Conservation (phyloP, 2,329 filamentous ascomycete genomes). For the Rugonectria rugulosa region DNA sequence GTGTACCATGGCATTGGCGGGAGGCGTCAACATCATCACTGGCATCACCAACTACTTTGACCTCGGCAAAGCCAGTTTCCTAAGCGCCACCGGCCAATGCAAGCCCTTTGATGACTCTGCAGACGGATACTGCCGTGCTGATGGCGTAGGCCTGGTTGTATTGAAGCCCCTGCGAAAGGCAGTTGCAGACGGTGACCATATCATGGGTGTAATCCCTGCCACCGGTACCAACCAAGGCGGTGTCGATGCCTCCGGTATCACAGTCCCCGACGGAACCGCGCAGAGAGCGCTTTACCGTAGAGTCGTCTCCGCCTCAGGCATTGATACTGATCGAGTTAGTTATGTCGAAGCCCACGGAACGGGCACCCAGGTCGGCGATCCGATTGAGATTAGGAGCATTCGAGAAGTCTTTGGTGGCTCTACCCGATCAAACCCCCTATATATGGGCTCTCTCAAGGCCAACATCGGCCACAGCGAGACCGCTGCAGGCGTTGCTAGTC, state of each 20-base stretch:
- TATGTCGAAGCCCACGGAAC: slow-evolving; percentile 89
- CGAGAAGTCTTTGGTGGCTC: slow-evolving; percentile 55
- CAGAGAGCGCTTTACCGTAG: slow-evolving; percentile 69
- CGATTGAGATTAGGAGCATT: slow-evolving; percentile 83
- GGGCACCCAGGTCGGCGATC: slow-evolving; percentile 87
- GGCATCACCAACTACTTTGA: slow-evolving; percentile 32
- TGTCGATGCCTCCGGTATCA: slow-evolving; percentile 75
- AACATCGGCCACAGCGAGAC: slow-evolving; percentile 73
- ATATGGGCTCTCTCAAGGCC: slow-evolving; percentile 69
- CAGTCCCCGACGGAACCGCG: slow-evolving; percentile 69
- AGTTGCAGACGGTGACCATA: slow-evolving; percentile 68
- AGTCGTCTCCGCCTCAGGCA: slow-evolving; percentile 74
- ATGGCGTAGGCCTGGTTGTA: slow-evolving; percentile 56
- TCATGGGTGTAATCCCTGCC: slow-evolving; percentile 67
- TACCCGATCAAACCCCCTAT: slow-evolving; percentile 58
- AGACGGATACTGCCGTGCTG: slow-evolving; percentile 63
- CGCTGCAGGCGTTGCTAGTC: slow-evolving; percentile 59
- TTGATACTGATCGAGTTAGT: slow-evolving; percentile 78
- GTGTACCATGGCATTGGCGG: slow-evolving; percentile 45
- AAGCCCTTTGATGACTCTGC: slow-evolving; percentile 66
- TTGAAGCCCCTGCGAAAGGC: slow-evolving; percentile 59
- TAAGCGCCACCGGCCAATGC: slow-evolving; percentile 32
- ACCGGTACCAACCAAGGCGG: slow-evolving; percentile 76
- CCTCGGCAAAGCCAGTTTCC: slow-evolving; percentile 34
- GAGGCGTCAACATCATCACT: slow-evolving; percentile 50